Conservation (phyloP, 768 basidiomycete genomes). For the Myochromella boudieri region DNA sequence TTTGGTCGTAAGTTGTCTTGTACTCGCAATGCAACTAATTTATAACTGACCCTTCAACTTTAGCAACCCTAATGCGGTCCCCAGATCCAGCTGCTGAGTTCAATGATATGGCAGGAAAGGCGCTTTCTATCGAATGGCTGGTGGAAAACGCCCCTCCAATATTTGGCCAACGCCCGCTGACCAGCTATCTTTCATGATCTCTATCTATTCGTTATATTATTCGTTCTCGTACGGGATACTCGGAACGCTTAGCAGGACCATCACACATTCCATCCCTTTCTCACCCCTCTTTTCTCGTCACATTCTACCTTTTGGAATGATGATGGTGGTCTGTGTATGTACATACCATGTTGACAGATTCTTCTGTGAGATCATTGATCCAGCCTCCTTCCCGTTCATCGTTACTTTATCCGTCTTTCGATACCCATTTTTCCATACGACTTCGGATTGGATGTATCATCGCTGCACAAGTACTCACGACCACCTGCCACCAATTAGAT, state of each 20-base stretch:
- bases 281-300: neutral
- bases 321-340: neutral
- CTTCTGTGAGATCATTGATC: no score
- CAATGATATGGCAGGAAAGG: conserved; percentile 97
- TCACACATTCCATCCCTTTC: neutral
- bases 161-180: conserved; percentile 40
- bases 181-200: conserved; percentile 10
- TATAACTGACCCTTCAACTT: conserved; percentile 13
- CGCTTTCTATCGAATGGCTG: conserved; percentile 90
- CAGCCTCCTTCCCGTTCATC: conserved; percentile 1
- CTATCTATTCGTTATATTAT: conserved; percentile 21
- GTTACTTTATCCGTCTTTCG: conserved; percentile 6
- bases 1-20: conserved; percentile 83
- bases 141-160: conserved; percentile 80
- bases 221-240: conserved; percentile 6
- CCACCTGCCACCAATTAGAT: conserved; percentile 8
- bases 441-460: conserved; percentile 18
- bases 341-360: conserved; percentile 6
- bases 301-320: neutral
- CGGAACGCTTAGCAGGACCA: conserved; percentile 14
- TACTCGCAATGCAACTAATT: neutral
- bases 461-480: conserved; percentile 11
- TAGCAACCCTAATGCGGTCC: conserved; percentile 94
- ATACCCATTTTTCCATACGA: conserved; percentile 14
- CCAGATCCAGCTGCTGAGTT: conserved; percentile 86